phyloP scores from a whole-genome alignment of 805 yeast genomes.

The Metschnikowia gruessii region DNA sequence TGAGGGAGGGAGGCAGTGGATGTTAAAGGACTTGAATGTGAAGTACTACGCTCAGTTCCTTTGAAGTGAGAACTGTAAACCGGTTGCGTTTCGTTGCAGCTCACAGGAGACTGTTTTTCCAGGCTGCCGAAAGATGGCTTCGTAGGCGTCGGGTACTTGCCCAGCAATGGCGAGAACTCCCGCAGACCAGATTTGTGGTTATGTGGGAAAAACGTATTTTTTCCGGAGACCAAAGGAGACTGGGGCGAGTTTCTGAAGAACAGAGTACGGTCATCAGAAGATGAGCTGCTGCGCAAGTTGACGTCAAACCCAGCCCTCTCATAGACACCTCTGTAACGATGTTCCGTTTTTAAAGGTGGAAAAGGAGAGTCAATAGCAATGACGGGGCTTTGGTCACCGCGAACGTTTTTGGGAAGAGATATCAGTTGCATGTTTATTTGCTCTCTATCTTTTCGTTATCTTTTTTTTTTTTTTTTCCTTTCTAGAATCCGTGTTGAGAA shows the following conservation, averaged over 20 bases:
- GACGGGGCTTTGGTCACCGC: constrained; percentile 22
- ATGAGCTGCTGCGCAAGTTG: constrained; percentile 11
- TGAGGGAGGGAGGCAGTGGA: not conserved
- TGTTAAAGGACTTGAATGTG: not conserved
- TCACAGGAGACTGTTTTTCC: not conserved
- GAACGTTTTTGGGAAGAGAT: constrained; percentile 22
- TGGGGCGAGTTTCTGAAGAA: constrained; percentile 3
- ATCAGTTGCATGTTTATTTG: constrained; percentile 15
- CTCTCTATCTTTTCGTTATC: not conserved
- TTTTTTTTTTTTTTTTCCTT: no score
- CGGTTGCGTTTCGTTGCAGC: not conserved
- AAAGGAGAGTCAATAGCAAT: constrained; percentile 49
- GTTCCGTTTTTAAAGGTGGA: constrained; percentile 66
- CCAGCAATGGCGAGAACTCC: not conserved
- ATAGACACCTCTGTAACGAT: constrained; percentile 63
- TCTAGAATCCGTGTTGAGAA: no score
- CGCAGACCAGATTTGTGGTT: not conserved
- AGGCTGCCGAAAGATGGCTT: not conserved
- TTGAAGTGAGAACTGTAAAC: constrained; percentile 2
- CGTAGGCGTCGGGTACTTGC: not conserved
- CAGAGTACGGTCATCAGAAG: constrained; percentile 6
- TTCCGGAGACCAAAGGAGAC: constrained; percentile 4
- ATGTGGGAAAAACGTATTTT: not conserved
- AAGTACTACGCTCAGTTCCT: not conserved
- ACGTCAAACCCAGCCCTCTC: constrained; percentile 81